Percentiles rank a stretch among this genome's conserved stretches.
Evolutionary conservation across 2,329 filamentous ascomycete species (phyloP).

Genomic region (Capronia epimyces): DNA sequence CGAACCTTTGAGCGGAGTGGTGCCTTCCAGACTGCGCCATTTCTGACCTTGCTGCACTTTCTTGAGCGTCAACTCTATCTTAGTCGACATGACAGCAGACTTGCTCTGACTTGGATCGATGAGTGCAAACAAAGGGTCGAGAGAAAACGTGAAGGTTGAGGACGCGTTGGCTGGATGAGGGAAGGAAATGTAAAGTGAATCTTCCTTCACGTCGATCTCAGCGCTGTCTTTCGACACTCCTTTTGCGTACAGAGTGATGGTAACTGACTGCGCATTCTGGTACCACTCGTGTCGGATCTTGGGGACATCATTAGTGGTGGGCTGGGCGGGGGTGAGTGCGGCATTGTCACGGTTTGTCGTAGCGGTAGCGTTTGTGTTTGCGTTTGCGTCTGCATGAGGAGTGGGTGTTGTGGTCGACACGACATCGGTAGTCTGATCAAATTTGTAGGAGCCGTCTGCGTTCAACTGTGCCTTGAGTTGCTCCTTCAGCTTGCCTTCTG

Average conservation of each 20-base stretch:
- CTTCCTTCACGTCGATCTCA: conserved; percentile 27
- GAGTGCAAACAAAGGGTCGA: conserved; percentile 61
- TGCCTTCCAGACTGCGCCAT: conserved; percentile 59
- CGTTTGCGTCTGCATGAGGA: neutral
- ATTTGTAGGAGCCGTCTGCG: conserved; percentile 22
- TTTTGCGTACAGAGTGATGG: conserved; percentile 61
- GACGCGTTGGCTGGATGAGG: conserved; percentile 47
- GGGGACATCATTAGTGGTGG: conserved; percentile 32
- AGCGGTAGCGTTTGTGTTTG: neutral
- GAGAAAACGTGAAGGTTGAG: conserved; percentile 54
- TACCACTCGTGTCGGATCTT: conserved; percentile 68
- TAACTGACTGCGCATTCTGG: conserved; percentile 56
- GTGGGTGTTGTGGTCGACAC: neutral
- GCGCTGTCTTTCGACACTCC: conserved; percentile 41
- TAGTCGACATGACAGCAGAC: conserved; percentile 64
- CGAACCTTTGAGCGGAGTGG: conserved; percentile 28
- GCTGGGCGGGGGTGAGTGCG: neutral
- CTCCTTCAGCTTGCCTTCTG: conserved; percentile 36
- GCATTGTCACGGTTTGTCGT: conserved; percentile 1
- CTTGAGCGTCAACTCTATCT: conserved; percentile 69
- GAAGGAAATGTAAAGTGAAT: conserved; percentile 54
- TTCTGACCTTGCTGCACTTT: conserved; percentile 63
- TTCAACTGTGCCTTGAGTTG: conserved; percentile 33
- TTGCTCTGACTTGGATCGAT: conserved; percentile 60
- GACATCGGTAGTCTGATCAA: conserved; percentile 10